phyloP scores from a whole-genome alignment of 176 grass and related monocot genomes.

The Triticum timopheevii region DNA sequence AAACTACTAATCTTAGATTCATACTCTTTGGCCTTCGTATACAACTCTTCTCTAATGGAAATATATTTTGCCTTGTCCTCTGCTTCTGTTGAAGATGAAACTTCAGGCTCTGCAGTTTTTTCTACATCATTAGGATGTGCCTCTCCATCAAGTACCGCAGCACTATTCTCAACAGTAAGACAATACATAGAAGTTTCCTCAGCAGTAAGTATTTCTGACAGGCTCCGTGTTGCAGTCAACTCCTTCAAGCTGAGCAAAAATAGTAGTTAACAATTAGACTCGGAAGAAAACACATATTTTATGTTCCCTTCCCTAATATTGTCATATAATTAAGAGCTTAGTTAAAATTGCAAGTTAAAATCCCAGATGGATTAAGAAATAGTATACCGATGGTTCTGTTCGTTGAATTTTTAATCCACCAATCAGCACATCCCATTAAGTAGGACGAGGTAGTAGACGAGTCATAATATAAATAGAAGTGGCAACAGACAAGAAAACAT shows the following conservation, averaged over 20 bases:
- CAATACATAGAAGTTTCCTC: constrained; percentile 65
- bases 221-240: constrained; percentile 56
- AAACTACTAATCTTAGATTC: constrained; percentile 90
- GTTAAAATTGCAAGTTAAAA: background rate
- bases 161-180: constrained; percentile 39
- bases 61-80: constrained; percentile 84
- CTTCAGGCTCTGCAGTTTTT: constrained; percentile 48
- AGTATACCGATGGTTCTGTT: background rate
- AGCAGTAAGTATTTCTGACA: constrained; percentile 68
- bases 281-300: background rate
- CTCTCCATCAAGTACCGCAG: constrained; percentile 37
- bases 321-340: background rate
- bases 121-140: constrained; percentile 49
- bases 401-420: background rate
- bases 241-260: constrained; percentile 76
- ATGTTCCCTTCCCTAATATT: background rate
- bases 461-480: background rate
- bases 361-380: background rate
- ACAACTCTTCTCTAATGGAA: constrained; percentile 89
- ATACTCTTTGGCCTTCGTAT: constrained; percentile 96
- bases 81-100: constrained; percentile 59
- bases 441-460: background rate
- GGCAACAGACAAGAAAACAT: background rate
- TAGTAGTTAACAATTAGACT: constrained; percentile 23
- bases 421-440: background rate